These are phyloP conservation scores for Sarcocystis neurona DNA, from an alignment of 169 alveolate species.

Conservation along the genomic window DNA sequence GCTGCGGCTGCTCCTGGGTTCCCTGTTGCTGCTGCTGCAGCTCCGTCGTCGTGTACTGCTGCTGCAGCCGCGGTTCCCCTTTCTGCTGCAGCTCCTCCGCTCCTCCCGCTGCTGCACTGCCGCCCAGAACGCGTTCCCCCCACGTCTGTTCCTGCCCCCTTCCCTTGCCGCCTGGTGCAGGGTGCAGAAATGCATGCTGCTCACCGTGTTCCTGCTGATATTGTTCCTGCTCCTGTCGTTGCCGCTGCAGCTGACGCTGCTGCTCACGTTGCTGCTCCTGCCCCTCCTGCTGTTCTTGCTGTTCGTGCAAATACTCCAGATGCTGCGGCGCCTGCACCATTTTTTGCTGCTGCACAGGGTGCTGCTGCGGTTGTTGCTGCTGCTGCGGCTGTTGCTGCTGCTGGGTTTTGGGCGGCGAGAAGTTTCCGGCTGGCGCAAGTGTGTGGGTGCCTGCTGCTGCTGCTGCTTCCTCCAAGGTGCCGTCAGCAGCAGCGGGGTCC, in stretches of 20 bases:
- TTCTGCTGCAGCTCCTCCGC: no score
- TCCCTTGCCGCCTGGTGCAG: no score
- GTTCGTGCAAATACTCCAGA: constrained; percentile 17
- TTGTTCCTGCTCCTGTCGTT: no score
- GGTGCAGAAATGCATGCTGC: no score
- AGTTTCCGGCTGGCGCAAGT: constrained; percentile 15
- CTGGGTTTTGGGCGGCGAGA: constrained; percentile 18
- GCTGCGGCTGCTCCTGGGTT: no score
- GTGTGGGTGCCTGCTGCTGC: constrained; percentile 28
- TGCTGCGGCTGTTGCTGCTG: constrained; percentile 53
- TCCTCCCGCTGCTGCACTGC: neutral
- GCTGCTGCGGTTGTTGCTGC: constrained; percentile 31
- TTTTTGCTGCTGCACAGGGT: constrained; percentile 28
- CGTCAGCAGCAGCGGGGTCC: constrained; percentile 47
- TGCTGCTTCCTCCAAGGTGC: constrained; percentile 30
- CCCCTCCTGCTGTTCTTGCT: neutral
- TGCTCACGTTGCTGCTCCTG: constrained; percentile 34
- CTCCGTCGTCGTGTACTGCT: no score
- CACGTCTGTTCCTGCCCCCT: neutral
- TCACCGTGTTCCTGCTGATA: no score
- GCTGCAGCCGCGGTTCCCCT: no score
- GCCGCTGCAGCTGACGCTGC: neutral
- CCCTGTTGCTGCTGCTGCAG: constrained; percentile 25
- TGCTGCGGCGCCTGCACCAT: constrained; percentile 52
- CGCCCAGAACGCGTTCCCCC: neutral